These are phyloP conservation scores for Veloboletus limbatus DNA, from an alignment of 1,284 basidiomycete species.

Conservation along the genomic window DNA sequence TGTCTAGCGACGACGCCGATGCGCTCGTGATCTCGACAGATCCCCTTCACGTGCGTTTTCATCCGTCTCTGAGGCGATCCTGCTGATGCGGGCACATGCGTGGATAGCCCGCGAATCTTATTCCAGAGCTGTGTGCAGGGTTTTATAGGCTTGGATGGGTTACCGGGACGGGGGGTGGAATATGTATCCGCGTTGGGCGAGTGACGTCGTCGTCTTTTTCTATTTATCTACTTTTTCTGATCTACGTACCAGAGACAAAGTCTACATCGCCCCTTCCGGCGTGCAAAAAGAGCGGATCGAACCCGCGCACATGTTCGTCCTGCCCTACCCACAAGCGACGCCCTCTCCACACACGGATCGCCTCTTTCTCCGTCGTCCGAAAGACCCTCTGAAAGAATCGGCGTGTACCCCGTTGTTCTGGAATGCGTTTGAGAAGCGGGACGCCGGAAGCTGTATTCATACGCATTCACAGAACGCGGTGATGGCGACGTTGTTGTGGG, in stretches of 20 bases:
- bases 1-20: slow-evolving; percentile 21
- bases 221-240: not conserved
- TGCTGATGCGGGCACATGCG: not conserved
- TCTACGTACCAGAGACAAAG: slow-evolving; percentile 53
- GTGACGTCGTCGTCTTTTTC: slow-evolving; percentile 19
- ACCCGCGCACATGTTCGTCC: slow-evolving; percentile 78
- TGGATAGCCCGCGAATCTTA: slow-evolving; percentile 75
- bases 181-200: slow-evolving; percentile 70
- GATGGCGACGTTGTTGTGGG: slow-evolving; percentile 78
- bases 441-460: slow-evolving; percentile 82
- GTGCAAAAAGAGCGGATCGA: slow-evolving; percentile 87
- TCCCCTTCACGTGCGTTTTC: slow-evolving; percentile 47
- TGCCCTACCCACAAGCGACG: slow-evolving; percentile 69
- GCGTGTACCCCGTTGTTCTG: slow-evolving; percentile 89
- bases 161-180: slow-evolving; percentile 61
- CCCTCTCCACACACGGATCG: slow-evolving; percentile 64
- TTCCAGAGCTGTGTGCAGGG: slow-evolving; percentile 68
- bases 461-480: slow-evolving; percentile 87
- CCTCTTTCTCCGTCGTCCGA: slow-evolving; percentile 72
- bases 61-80: not conserved
- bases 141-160: slow-evolving; percentile 67
- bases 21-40: slow-evolving; percentile 35
- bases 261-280: slow-evolving; percentile 84
- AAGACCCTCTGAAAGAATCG: slow-evolving; percentile 68
- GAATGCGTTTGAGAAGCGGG: slow-evolving; percentile 79